Percentiles rank a stretch among this genome's conserved stretches.
Conservation (phyloP, 192 early-diverging fungal species). For the Kappamyces sp. region DNA sequence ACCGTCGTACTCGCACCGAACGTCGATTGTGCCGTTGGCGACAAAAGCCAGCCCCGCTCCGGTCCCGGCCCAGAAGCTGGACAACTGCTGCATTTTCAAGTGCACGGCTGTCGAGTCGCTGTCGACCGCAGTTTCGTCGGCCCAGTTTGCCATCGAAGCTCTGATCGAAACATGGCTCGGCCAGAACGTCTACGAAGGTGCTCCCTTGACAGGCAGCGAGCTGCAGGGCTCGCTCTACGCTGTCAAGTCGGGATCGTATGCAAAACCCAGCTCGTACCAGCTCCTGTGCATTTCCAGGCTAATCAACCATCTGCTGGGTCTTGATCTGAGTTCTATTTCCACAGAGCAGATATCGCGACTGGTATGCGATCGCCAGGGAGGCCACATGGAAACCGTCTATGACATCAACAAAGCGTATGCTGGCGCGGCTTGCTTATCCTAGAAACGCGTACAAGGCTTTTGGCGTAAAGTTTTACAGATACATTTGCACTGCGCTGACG, state of each 20-base stretch:
- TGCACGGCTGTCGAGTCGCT: background rate
- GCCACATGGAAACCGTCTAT: background rate
- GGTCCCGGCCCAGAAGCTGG: background rate
- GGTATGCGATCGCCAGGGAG: background rate
- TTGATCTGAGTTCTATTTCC: conserved; percentile 8
- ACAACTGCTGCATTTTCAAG: background rate
- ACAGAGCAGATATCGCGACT: background rate
- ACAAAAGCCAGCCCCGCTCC: too few relatives aligned
- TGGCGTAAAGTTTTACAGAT: conserved; percentile 1
- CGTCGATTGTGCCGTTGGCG: too few relatives aligned
- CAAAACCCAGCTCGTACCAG: conserved; percentile 9
- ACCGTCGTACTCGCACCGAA: background rate
- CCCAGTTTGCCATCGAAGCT: conserved; percentile 3
- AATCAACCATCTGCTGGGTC: background rate
- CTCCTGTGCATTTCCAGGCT: background rate
- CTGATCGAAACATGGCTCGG: conserved; percentile 5
- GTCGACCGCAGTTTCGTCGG: background rate
- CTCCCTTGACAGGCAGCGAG: background rate
- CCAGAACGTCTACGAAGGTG: conserved; percentile 8
- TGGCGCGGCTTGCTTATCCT: background rate
- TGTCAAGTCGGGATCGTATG: background rate
- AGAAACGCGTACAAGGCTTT: background rate
- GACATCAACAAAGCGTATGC: background rate
- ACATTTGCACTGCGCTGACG: background rate
- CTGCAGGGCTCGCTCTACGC: background rate